Evolutionary conservation across 306 rosid species (phyloP).

Genomic region (Delonix regia): DNA sequence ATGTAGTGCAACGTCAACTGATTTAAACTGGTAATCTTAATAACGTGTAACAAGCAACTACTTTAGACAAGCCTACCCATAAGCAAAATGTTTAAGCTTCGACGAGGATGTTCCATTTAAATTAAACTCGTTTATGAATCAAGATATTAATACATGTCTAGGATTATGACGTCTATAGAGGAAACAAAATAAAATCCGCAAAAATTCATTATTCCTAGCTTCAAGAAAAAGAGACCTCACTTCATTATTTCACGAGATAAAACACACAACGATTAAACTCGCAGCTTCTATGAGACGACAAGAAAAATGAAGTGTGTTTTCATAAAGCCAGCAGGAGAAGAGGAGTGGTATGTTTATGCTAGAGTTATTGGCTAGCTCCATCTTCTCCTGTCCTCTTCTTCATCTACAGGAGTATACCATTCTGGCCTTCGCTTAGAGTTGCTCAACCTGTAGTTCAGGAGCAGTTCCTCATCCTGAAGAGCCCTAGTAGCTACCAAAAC

Average conservation of each 20-base stretch:
- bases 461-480: constrained; percentile 77
- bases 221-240: not conserved
- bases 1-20: not conserved
- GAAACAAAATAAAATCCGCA: constrained; percentile 9
- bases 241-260: not conserved
- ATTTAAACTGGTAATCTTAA: not conserved
- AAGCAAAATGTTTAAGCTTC: not conserved
- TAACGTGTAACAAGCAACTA: not conserved
- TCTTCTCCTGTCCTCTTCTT: constrained; percentile 92
- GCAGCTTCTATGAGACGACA: constrained; percentile 24
- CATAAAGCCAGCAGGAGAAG: not conserved
- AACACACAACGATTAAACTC: constrained; percentile 4
- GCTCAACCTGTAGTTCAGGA: constrained; percentile 89
- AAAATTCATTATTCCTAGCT: constrained; percentile 6
- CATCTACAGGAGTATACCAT: constrained; percentile 85
- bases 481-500: constrained; percentile 78
- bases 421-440: constrained; percentile 74
- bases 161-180: constrained; percentile 13
- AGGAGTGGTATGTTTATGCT: not conserved
- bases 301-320: not conserved
- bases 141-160: not conserved
- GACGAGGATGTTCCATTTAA: not conserved
- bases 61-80: not conserved
- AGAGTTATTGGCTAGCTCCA: constrained; percentile 59
- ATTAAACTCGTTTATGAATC: not conserved